A percentile compares a stretch with the other conserved stretches of the same genome.
phyloP scores from a whole-genome alignment of 768 basidiomycete species.

The Hypholoma sublateritium region DNA sequence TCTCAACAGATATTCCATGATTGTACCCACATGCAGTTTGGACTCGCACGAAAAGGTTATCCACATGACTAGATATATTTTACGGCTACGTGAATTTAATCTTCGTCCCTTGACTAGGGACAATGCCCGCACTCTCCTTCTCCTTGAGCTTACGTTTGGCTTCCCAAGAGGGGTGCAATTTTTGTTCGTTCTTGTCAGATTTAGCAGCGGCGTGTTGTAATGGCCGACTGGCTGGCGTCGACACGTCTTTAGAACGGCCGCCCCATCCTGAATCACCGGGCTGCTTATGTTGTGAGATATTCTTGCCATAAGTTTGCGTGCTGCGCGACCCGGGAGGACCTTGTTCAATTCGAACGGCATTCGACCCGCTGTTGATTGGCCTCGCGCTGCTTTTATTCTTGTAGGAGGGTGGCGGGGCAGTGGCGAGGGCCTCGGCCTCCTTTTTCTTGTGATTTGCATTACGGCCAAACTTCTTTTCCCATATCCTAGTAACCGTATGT shows the following conservation, averaged over 20 bases:
- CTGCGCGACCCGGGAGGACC: slow-evolving; percentile 8
- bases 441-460: slow-evolving; percentile 91
- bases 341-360: slow-evolving; percentile 12
- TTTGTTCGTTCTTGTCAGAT: slow-evolving; percentile 29
- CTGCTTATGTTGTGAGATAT: slow-evolving; percentile 14
- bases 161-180: slow-evolving; percentile 95
- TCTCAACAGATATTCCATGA: background rate
- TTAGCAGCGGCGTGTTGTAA: slow-evolving; percentile 9
- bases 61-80: slow-evolving; percentile 12
- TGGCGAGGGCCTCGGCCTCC: slow-evolving; percentile 29
- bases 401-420: slow-evolving; percentile 6
- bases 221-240: slow-evolving; percentile 1
- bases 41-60: background rate
- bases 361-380: slow-evolving; percentile 15
- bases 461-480: slow-evolving; percentile 95
- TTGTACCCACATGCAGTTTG: no score
- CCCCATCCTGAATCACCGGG: slow-evolving; percentile 26
- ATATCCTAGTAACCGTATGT: slow-evolving; percentile 59
- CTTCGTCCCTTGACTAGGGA: slow-evolving; percentile 80
- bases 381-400: slow-evolving; percentile 20
- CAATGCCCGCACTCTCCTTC: slow-evolving; percentile 58
- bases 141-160: slow-evolving; percentile 84
- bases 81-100: slow-evolving; percentile 56
- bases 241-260: slow-evolving; percentile 17
- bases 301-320: slow-evolving; percentile 9